phyloP scores from a whole-genome alignment of 2,329 filamentous ascomycete genomes.

The Fusarium floridanum region DNA sequence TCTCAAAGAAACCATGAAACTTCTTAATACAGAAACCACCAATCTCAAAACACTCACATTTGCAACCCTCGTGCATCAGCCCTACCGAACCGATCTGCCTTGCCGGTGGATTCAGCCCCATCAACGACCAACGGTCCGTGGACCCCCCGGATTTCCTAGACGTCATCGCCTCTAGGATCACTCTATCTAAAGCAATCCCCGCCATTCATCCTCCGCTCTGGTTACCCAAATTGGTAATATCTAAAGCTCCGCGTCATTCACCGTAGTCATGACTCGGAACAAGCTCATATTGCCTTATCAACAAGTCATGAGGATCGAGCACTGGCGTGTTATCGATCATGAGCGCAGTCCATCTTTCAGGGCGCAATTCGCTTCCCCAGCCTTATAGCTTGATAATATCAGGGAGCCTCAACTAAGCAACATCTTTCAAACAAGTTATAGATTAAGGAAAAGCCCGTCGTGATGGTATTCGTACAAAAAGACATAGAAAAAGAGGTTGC shows the following conservation, averaged over 20 bases:
- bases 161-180: background rate
- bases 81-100: background rate
- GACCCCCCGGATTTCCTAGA: slow-evolving; percentile 28
- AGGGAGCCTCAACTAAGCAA: background rate
- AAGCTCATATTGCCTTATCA: background rate
- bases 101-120: background rate
- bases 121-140: background rate
- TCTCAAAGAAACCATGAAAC: background rate
- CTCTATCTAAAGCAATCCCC: background rate
- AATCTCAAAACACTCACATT: background rate
- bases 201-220: slow-evolving; percentile 1
- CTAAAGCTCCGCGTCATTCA: background rate
- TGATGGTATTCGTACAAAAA: slow-evolving; percentile 22
- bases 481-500: slow-evolving; percentile 15
- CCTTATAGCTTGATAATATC: background rate
- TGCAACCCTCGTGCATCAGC: background rate
- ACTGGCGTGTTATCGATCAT: background rate
- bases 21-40: background rate
- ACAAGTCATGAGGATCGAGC: background rate
- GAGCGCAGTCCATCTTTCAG: background rate
- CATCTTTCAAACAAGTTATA: background rate
- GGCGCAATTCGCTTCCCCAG: background rate
- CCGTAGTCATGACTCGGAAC: background rate
- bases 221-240: slow-evolving; percentile 22
- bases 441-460: background rate